phyloP scores from a whole-genome alignment of 495 filamentous ascomycete species.

The Penicillium tannophilum region DNA sequence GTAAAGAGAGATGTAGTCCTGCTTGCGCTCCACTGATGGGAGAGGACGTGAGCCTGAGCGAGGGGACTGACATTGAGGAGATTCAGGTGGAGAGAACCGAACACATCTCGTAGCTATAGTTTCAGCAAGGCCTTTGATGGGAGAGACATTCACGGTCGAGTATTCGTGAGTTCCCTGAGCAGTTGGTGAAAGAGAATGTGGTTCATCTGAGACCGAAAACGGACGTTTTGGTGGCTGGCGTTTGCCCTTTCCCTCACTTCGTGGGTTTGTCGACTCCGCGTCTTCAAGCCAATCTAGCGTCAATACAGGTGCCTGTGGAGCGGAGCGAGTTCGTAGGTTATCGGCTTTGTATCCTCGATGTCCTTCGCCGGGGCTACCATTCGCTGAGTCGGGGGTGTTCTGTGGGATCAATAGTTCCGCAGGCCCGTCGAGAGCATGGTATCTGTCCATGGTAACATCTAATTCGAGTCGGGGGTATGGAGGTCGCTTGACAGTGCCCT shows the following conservation, averaged over 20 bases:
- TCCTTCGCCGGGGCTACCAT: slow-evolving; percentile 9
- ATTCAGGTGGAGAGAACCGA: slow-evolving; percentile 18
- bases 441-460: slow-evolving; percentile 25
- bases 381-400: slow-evolving; percentile 31
- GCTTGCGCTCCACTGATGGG: slow-evolving; percentile 19
- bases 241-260: not conserved
- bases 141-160: not conserved
- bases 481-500: slow-evolving; percentile 1
- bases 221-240: slow-evolving; percentile 6
- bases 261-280: not conserved
- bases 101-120: slow-evolving; percentile 14
- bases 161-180: not conserved
- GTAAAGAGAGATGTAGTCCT: slow-evolving; percentile 17
- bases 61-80: slow-evolving; percentile 1
- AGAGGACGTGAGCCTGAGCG: slow-evolving; percentile 5
- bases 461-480: slow-evolving; percentile 23
- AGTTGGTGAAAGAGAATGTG: slow-evolving; percentile 5
- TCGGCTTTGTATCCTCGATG: slow-evolving; percentile 2
- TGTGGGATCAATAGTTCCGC: slow-evolving; percentile 22
- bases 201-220: slow-evolving; percentile 11
- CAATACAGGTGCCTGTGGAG: slow-evolving; percentile 13
- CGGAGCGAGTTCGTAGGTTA: slow-evolving; percentile 10
- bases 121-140: not conserved
- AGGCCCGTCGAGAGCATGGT: slow-evolving; percentile 23
- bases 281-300: slow-evolving; percentile 22